Percentiles rank a stretch among this genome's conserved stretches.
Conservation (phyloP, 495 filamentous ascomycete genomes). For the Hypoxylon intermedium region DNA sequence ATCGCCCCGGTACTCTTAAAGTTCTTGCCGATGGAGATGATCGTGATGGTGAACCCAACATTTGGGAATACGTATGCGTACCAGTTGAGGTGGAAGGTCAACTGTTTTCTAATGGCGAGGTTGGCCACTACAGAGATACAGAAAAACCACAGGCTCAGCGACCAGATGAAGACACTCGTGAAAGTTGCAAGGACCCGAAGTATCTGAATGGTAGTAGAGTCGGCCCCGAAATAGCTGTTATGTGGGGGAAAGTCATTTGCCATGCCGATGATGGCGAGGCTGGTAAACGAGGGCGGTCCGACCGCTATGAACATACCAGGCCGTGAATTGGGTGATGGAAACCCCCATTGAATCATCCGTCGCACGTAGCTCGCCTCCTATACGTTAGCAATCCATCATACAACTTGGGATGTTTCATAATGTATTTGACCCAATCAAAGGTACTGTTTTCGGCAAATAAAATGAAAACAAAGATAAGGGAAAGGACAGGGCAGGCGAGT, state of each 20-base stretch:
- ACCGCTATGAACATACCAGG: slow-evolving; percentile 78
- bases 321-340: slow-evolving; percentile 55
- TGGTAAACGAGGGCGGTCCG: slow-evolving; percentile 71
- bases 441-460: neutral
- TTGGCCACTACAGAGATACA: slow-evolving; percentile 62
- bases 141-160: slow-evolving; percentile 76
- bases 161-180: slow-evolving; percentile 70
- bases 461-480: too few relatives aligned
- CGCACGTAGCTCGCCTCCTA: slow-evolving; percentile 59
- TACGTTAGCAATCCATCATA: slow-evolving; percentile 7
- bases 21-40: slow-evolving; percentile 54
- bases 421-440: neutral
- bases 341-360: slow-evolving; percentile 65
- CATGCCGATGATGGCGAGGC: slow-evolving; percentile 72
- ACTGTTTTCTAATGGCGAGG: slow-evolving; percentile 58
- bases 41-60: slow-evolving; percentile 60
- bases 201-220: slow-evolving; percentile 34
- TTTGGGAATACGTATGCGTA: slow-evolving; percentile 67
- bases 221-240: slow-evolving; percentile 34
- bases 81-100: slow-evolving; percentile 62
- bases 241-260: slow-evolving; percentile 52
- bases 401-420: neutral
- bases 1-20: slow-evolving; percentile 52
- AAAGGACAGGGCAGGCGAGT: too few relatives aligned
- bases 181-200: slow-evolving; percentile 42